phyloP scores from a whole-genome alignment of 192 early-diverging fungal genomes.

The Chytriomyces confervae region DNA sequence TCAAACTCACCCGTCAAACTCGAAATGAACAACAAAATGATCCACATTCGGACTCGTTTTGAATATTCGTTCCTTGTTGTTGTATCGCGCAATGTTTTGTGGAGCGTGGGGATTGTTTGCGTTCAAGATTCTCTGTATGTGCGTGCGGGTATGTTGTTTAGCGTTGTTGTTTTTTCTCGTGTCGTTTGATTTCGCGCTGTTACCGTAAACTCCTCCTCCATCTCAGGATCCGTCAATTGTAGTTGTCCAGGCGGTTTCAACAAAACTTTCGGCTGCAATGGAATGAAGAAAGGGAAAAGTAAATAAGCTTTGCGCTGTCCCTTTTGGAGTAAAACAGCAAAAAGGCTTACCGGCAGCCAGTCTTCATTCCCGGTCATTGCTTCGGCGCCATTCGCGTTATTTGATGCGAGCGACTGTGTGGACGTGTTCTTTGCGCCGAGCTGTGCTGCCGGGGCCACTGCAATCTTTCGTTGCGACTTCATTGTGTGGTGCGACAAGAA shows the following conservation, averaged over 20 bases:
- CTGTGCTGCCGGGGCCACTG: conserved; percentile 21
- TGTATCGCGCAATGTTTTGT: conserved; percentile 69
- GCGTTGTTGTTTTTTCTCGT: too few species aligned
- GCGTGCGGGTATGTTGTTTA: too few species aligned
- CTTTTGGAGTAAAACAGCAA: not conserved
- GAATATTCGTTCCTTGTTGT: conserved; percentile 61
- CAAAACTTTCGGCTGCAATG: conserved; percentile 60
- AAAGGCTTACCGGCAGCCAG: conserved; percentile 58
- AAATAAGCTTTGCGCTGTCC: not conserved
- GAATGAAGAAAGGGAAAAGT: not conserved
- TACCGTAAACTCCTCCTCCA: conserved; percentile 64
- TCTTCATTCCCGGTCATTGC: conserved; percentile 52
- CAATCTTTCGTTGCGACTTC: conserved; percentile 34
- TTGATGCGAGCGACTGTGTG: conserved; percentile 50
- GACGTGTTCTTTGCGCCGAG: conserved; percentile 41
- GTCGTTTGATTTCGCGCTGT: too few species aligned
- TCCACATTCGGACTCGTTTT: conserved; percentile 67
- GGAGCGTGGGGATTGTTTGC: conserved; percentile 71
- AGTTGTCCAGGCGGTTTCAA: conserved; percentile 64
- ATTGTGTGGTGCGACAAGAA: not conserved
- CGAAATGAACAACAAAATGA: conserved; percentile 65
- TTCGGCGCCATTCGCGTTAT: conserved; percentile 26
- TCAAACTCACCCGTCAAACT: conserved; percentile 63
- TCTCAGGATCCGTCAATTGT: conserved; percentile 58
- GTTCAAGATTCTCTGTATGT: conserved; percentile 59